Percentiles rank a stretch among this genome's conserved stretches.
Evolutionary conservation across 148 eudicot genomes (phyloP).

Genomic region (Silene uniflora): DNA sequence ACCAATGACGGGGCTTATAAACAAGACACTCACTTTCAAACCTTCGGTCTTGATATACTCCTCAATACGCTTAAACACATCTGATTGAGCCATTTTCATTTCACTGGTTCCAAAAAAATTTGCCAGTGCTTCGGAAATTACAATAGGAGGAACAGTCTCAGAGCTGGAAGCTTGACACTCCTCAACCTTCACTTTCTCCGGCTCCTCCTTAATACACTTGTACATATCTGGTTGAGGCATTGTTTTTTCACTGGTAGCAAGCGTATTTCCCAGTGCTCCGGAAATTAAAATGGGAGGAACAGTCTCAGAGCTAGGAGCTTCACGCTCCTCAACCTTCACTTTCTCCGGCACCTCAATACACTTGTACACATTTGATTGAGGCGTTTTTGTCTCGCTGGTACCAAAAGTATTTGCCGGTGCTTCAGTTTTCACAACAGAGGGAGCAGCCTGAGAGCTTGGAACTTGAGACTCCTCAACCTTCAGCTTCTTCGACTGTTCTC

Average conservation of each 20-base stretch:
- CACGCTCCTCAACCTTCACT: constrained; percentile 32
- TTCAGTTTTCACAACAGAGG: neutral
- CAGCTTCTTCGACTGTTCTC: constrained; percentile 33
- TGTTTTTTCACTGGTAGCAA: constrained; percentile 31
- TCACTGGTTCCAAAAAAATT: constrained; percentile 36
- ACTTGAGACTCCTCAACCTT: constrained; percentile 35
- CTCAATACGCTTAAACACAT: constrained; percentile 33
- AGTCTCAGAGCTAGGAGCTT: constrained; percentile 29
- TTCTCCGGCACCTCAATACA: constrained; percentile 24
- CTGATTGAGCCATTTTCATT: constrained; percentile 40
- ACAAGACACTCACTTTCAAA: constrained; percentile 38
- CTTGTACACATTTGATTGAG: too few species aligned
- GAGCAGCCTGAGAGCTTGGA: constrained; percentile 26
- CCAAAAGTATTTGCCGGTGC: neutral
- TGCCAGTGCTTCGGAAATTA: constrained; percentile 46
- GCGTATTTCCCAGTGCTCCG: constrained; percentile 34
- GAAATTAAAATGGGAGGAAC: constrained; percentile 33
- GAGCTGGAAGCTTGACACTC: constrained; percentile 29
- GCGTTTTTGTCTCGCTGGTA: too few species aligned
- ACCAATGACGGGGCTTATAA: neutral
- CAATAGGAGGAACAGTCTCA: constrained; percentile 28
- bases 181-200: constrained; percentile 37
- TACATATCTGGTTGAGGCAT: constrained; percentile 26
- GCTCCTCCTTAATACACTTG: neutral
- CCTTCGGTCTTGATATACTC: constrained; percentile 41